Evolutionary conservation across 2,329 filamentous ascomycete genomes (phyloP), one percentile per base, ranked within the genome.

Genomic region (Dendryphion nanum): DNA sequence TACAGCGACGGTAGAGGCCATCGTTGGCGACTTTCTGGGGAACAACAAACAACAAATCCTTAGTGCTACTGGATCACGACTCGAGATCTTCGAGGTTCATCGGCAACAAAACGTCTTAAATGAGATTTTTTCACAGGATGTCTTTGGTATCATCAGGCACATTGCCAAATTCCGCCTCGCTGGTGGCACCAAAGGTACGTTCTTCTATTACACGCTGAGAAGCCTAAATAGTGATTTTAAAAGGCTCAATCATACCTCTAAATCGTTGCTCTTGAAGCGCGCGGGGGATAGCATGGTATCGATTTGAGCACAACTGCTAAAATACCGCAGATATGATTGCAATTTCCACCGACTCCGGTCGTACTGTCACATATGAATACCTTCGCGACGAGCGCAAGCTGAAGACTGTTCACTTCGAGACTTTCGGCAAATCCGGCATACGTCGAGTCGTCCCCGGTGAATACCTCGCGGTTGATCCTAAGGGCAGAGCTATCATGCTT

Each of bases 31-130:
- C 72, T 97, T 97, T 70, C 84, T 89, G 44, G 90, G 91, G 52
- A 95, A 89, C 49, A 95, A 91, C 72, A 91, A 96, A 71, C 93
- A 98, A 75, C 90, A 96, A 71, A 95, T 99, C 63, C 81, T 96
- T 65, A 91, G 90, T 18, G 91, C 86, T 33, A 91, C 89, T 36
- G 93, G 93, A 45, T 95, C 93, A 44, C 86, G 86, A 51, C 79
- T 99, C 44, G 86, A 86, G 26, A 81, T 99, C 39, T 79, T 95
- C 59, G 85, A 90, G 44, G 89, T 93, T 16, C 88, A 95, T 61
- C 83, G 89, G 17, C 78, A 82, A 2, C 85, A 90, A 61, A 89
- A 89, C 49, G 95, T 93, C 67, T 83, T 97, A 57, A 79, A 85
- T 34, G 89, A 89, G 5, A 72, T 96, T 18, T 79, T 94, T 45